Evolutionary conservation across 2,329 filamentous ascomycete genomes (phyloP), one percentile per base, ranked within the genome.

Genomic region (Sarocladium brachiariae): DNA sequence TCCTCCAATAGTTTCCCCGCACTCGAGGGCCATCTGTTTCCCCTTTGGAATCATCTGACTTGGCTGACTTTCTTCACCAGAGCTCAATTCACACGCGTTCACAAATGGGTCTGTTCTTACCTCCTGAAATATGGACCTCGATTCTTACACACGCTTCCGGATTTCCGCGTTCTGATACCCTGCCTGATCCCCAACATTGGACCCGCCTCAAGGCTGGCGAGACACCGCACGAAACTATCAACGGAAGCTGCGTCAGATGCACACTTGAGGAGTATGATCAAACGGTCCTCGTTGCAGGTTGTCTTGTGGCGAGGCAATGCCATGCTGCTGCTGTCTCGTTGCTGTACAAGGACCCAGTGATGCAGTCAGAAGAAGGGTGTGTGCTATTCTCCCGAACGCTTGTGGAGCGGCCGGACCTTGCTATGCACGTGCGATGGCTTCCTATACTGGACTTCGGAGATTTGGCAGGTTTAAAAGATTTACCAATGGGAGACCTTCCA

Each of bases 91-190:
- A n/a, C n/a, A n/a, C n/a, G n/a, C n/a, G n/a, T n/a, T n/a, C n/a
- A n/a, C n/a, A n/a, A 14, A 43, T 25, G 39, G 21, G 21, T 3
- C 10, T 27, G 4, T 43, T 11, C 21, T 18, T 43, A 8, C 39
- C 39, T 43, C 39, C 21, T 10, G 39, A 43, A 13, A n/a, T 43
- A 16, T 43, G 39, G 39, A 27, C 21, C n/a, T 23, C 21, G 7
- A 25, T 43, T n/a, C n/a, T 43, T 14, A 43, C 4, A n/a, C n/a
- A 43, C 39, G 39, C 39, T 27, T 24, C 39, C n/a, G 39, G 39
- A 4, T 25, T 3, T 43, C 39, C 39, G 3, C 19, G 39, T 11
- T 19, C 25, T 43, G 11, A 13, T 43, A 19, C 27, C 8, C 39
- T 43, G 13, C 11, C 23, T 10, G 21, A 19, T 23, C 39, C 25